Conservation (phyloP, 2,329 filamentous ascomycete genomes). For the Gaeumannomyces sp. region DNA sequence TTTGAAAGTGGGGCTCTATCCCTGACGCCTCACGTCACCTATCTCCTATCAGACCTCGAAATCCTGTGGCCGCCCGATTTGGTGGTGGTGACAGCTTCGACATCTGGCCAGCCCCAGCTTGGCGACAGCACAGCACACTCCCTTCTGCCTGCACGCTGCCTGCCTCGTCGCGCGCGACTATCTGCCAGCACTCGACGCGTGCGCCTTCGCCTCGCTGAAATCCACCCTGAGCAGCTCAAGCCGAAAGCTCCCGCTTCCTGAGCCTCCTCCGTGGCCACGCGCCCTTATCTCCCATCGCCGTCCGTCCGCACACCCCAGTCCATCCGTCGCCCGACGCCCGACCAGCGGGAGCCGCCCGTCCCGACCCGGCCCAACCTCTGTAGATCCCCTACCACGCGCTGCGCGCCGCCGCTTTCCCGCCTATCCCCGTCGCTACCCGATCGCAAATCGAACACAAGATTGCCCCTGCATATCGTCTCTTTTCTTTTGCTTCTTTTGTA, state of each 20-base stretch:
- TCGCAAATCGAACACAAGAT: too few species aligned
- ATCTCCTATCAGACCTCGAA: background rate
- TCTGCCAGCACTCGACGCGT: too few species aligned
- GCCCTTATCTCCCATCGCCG: background rate
- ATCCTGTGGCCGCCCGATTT: background rate
- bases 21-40: background rate
- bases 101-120: background rate
- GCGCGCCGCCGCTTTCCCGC: too few species aligned
- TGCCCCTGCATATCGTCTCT: slow-evolving; percentile 3
- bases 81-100: background rate
- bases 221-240: background rate
- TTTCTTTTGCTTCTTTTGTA: too few species aligned
- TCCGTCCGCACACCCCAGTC: too few species aligned
- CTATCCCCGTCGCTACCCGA: too few species aligned
- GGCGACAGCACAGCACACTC: background rate
- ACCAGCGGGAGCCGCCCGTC: background rate
- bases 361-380: background rate
- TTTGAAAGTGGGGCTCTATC: background rate
- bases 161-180: background rate
- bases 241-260: background rate
- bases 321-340: background rate
- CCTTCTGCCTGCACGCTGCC: background rate
- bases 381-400: background rate
- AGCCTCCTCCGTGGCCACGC: background rate
- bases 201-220: background rate